Evolutionary conservation across 768 basidiomycete species (phyloP).

Genomic region (Hericium erinaceus): DNA sequence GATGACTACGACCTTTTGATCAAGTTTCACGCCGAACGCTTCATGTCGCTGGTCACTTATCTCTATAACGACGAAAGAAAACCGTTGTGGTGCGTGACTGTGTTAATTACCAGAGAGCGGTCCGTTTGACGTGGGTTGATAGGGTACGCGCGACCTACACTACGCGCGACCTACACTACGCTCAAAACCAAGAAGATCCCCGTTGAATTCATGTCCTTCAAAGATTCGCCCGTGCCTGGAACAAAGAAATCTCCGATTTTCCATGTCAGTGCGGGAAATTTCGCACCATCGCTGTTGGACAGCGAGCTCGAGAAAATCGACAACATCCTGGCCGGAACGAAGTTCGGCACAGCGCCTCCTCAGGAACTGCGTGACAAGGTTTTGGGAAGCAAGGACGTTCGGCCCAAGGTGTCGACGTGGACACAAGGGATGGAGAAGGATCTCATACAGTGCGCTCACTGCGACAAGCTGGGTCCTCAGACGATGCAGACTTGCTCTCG

Average conservation of each 20-base stretch:
- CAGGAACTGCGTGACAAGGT: conserved; percentile 13
- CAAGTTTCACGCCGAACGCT: conserved; percentile 25
- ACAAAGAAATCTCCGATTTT: conserved; percentile 15
- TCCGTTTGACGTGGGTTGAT: not conserved
- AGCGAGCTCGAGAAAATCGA: conserved; percentile 24
- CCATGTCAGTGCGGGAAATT: conserved; percentile 17
- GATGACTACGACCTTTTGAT: conserved; percentile 24
- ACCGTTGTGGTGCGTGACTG: conserved; percentile 8
- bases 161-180: conserved; percentile 23
- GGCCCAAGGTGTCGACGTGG: conserved; percentile 7
- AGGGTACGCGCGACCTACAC: conserved; percentile 22
- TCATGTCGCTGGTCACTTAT: conserved; percentile 23
- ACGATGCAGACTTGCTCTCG: conserved; percentile 11
- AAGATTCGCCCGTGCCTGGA: conserved; percentile 6
- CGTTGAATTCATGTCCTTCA: not conserved
- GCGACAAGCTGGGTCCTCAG: conserved; percentile 8
- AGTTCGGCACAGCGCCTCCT: conserved; percentile 7
- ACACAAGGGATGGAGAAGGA: conserved; percentile 12
- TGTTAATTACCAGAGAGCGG: too few species aligned
- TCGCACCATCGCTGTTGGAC: conserved; percentile 18
- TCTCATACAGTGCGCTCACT: conserved; percentile 16
- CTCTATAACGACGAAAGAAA: conserved; percentile 17
- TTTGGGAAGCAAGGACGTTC: conserved; percentile 12
- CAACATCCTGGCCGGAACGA: conserved; percentile 10
- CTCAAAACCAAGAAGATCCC: not conserved